phyloP scores from a whole-genome alignment of 768 basidiomycete species.

The Psilocybe sp. region DNA sequence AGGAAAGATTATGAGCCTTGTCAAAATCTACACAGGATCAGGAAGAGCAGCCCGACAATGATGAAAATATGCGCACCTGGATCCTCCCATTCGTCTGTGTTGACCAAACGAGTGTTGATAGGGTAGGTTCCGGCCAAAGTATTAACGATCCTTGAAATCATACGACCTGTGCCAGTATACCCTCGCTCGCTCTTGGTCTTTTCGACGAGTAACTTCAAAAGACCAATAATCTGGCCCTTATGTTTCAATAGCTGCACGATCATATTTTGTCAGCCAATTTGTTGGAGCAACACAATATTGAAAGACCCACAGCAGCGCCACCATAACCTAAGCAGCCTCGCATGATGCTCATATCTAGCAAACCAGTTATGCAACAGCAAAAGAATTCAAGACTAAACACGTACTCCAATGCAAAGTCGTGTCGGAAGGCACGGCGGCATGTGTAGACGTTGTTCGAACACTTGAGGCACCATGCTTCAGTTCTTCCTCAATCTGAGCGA shows the following conservation, averaged over 20 bases:
- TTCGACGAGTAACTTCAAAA: constrained; percentile 67
- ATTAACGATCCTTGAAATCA: constrained; percentile 73
- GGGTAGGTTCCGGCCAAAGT: constrained; percentile 78
- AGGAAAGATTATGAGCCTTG: constrained; percentile 53
- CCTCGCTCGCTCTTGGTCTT: constrained; percentile 88
- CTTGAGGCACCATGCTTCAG: constrained; percentile 89
- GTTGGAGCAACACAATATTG: not conserved
- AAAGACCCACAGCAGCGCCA: constrained; percentile 52
- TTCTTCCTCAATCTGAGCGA: constrained; percentile 77
- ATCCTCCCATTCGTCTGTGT: constrained; percentile 75
- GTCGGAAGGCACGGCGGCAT: constrained; percentile 74
- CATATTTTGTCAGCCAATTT: constrained; percentile 5
- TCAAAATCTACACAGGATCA: not conserved
- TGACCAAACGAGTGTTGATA: constrained; percentile 75
- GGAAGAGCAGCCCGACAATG: not conserved
- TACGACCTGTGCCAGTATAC: constrained; percentile 74
- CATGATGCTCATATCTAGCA: constrained; percentile 73
- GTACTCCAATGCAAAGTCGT: constrained; percentile 93
- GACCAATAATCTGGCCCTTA: constrained; percentile 57
- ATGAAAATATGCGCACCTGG: constrained; percentile 47
- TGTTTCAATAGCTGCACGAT: constrained; percentile 60
- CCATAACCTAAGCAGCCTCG: constrained; percentile 81
- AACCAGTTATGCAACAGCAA: not conserved
- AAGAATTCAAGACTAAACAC: constrained; percentile 17
- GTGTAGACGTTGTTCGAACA: constrained; percentile 73